Conservation (phyloP, 1,139 yeast species). For the Hansenula anomala region DNA sequence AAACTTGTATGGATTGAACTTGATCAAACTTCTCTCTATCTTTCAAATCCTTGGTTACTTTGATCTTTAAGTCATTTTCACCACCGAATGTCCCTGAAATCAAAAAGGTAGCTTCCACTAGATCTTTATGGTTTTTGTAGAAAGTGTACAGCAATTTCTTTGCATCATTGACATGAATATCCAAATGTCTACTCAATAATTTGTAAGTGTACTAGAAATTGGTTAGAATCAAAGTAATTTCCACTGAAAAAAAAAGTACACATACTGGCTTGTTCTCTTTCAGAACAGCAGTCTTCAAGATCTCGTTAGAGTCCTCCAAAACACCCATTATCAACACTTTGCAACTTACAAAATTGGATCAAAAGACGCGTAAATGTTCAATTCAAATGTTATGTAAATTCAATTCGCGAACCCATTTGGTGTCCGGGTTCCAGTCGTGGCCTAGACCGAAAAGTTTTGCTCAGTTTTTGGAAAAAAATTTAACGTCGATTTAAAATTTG, state of each 20-base stretch:
- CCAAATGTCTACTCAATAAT: constrained; percentile 21
- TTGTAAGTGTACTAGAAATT: constrained; percentile 19
- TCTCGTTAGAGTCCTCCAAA: constrained; percentile 5
- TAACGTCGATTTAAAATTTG: background rate
- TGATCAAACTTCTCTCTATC: constrained; percentile 16
- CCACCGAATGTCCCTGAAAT: constrained; percentile 19
- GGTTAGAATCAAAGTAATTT: background rate
- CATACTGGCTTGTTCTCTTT: constrained; percentile 14
- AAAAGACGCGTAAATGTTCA: background rate
- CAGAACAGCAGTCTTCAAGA: constrained; percentile 10
- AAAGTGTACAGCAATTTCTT: constrained; percentile 21
- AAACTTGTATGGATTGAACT: constrained; percentile 19
- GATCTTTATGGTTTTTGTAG: constrained; percentile 14
- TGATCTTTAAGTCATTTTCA: constrained; percentile 8
- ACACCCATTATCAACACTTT: constrained; percentile 3
- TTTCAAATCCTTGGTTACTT: constrained; percentile 13
- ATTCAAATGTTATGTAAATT: background rate
- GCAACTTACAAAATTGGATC: too few species aligned
- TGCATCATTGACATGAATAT: constrained; percentile 21
- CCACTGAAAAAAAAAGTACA: background rate
- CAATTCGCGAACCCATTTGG: background rate
- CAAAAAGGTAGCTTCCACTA: constrained; percentile 20
- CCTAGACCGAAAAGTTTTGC: background rate
- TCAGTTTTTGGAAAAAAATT: background rate
- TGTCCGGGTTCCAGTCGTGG: background rate